A percentile compares a stretch with the other conserved stretches of the same genome.
phyloP scores from a whole-genome alignment of 1,139 yeast genomes.

The Yamadazyma oceani region DNA sequence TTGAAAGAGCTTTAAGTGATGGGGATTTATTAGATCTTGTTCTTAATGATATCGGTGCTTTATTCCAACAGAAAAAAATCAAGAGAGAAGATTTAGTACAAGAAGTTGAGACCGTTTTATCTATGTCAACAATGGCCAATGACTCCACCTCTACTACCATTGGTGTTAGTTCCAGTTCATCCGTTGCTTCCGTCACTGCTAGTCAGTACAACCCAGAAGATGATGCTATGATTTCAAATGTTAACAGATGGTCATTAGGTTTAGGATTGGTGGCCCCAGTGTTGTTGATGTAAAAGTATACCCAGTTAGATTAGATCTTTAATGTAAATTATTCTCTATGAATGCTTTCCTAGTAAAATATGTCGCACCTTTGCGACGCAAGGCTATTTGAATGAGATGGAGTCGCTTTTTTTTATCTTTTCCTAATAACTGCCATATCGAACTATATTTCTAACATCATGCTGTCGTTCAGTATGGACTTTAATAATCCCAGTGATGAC shows the following conservation, averaged over 20 bases:
- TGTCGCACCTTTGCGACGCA: too few species aligned
- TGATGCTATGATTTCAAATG: neutral
- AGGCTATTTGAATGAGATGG: too few species aligned
- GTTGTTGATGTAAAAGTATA: constrained; percentile 2
- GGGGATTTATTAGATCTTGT: constrained; percentile 26
- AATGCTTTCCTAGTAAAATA: neutral
- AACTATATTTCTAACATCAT: neutral
- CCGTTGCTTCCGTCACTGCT: constrained; percentile 11
- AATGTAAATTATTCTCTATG: neutral
- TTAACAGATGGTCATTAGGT: constrained; percentile 2
- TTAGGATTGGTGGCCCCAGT: constrained; percentile 2
- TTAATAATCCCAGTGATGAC: constrained; percentile 24
- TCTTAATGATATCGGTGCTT: constrained; percentile 20
- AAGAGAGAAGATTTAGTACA: constrained; percentile 20
- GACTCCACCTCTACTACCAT: constrained; percentile 7
- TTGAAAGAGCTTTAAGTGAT: constrained; percentile 28
- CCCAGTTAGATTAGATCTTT: neutral
- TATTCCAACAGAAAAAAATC: constrained; percentile 15
- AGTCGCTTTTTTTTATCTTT: neutral
- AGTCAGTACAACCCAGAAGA: constrained; percentile 2
- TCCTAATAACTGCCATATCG: neutral
- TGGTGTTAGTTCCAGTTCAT: constrained; percentile 4
- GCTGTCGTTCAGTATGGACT: constrained; percentile 9
- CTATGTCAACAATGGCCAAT: constrained; percentile 8
- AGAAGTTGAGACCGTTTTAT: constrained; percentile 2